A percentile compares a stretch with the other conserved stretches of the same genome.
phyloP scores from a whole-genome alignment of 1,139 yeast species.

The Nakaseomyces delphensis region DNA sequence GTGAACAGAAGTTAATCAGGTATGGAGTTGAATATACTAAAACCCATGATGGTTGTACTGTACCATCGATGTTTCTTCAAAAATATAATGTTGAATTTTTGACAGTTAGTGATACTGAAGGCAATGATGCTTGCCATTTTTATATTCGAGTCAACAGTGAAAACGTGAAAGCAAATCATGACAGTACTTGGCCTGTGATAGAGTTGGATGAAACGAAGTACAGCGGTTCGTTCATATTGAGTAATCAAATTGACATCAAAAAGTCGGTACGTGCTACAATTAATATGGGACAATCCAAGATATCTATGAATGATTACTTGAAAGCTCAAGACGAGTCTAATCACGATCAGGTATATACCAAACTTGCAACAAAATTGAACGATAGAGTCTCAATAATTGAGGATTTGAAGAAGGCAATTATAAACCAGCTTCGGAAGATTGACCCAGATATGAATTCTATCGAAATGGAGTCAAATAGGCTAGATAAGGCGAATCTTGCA shows the following conservation, averaged over 20 bases:
- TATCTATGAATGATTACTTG: slow-evolving; percentile 23
- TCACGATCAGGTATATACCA: slow-evolving; percentile 9
- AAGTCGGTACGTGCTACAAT: slow-evolving; percentile 19
- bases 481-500: slow-evolving; percentile 13
- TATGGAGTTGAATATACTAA: background rate
- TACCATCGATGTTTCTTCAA: slow-evolving; percentile 18
- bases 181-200: slow-evolving; percentile 25
- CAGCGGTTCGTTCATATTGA: slow-evolving; percentile 9
- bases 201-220: slow-evolving; percentile 11
- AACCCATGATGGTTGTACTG: slow-evolving; percentile 1
- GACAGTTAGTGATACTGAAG: slow-evolving; percentile 13
- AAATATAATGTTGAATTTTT: slow-evolving; percentile 22
- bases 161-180: slow-evolving; percentile 1
- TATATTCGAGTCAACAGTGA: slow-evolving; percentile 18
- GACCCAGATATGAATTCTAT: slow-evolving; percentile 17
- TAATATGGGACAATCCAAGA: slow-evolving; percentile 21
- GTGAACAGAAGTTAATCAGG: background rate
- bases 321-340: slow-evolving; percentile 16
- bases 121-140: slow-evolving; percentile 26
- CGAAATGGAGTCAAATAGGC: slow-evolving; percentile 13
- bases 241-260: slow-evolving; percentile 23
- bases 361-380: slow-evolving; percentile 10
- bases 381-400: slow-evolving; percentile 16
- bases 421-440: background rate
- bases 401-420: slow-evolving; percentile 17